Conservation (phyloP, 2,329 filamentous ascomycete genomes). For the Alternaria arbusti region DNA sequence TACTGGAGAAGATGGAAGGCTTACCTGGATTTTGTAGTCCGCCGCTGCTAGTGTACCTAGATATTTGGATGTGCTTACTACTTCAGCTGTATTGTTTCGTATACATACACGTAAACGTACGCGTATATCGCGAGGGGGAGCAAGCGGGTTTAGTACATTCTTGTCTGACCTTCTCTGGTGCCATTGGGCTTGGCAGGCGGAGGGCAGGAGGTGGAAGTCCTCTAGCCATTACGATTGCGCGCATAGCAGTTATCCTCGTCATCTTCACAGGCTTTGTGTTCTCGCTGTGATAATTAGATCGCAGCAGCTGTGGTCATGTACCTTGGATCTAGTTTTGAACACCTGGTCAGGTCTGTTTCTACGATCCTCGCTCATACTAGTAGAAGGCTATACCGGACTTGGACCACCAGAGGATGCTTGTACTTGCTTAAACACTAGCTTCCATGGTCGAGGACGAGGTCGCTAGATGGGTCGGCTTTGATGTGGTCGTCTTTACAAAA, state of each 20-base stretch:
- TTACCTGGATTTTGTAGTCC: too few species aligned
- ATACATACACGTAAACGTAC: not conserved
- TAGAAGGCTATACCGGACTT: not conserved
- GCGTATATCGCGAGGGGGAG: not conserved
- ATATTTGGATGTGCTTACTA: not conserved
- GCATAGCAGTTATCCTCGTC: not conserved
- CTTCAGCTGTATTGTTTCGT: not conserved
- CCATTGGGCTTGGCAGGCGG: too few species aligned
- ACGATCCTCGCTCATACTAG: not conserved
- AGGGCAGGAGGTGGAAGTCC: too few species aligned
- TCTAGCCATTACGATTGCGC: not conserved
- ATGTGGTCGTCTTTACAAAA: too few species aligned
- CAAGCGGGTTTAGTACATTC: rapidly evolving
- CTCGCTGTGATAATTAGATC: too few species aligned
- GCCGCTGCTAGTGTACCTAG: not conserved
- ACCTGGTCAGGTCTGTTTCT: not conserved
- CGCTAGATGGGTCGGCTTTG: not conserved
- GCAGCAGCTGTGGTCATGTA: too few species aligned
- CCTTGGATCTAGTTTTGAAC: not conserved
- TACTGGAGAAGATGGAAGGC: too few species aligned
- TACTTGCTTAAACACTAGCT: not conserved
- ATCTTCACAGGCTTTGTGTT: too few species aligned
- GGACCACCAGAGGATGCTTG: not conserved
- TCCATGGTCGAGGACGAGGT: not conserved
- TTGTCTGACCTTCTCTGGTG: not conserved